These are phyloP conservation scores for Przewalskia tangutica DNA, from an alignment of 257 asterid species.

Conservation along the genomic window DNA sequence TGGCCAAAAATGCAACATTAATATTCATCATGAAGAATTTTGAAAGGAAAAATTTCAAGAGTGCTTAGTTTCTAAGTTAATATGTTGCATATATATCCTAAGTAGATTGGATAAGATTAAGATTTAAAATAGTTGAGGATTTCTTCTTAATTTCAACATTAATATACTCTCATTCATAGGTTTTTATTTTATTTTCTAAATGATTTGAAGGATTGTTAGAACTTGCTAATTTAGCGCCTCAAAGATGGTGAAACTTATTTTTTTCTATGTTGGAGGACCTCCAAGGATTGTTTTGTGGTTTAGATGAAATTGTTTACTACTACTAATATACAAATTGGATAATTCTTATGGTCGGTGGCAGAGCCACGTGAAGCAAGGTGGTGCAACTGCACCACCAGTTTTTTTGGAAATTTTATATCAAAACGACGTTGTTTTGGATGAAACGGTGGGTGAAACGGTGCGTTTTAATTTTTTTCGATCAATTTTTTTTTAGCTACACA, in stretches of 20 bases:
- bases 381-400: no score
- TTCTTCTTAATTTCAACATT: no score
- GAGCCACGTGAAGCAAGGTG: no score
- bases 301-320: not conserved
- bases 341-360: not conserved
- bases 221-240: not conserved
- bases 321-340: no score
- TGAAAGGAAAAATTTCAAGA: not conserved
- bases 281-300: conserved; percentile 11
- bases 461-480: no score
- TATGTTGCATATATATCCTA: not conserved
- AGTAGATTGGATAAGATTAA: not conserved
- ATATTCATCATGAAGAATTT: not conserved
- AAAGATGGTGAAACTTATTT: not conserved
- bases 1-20: conserved; percentile 6
- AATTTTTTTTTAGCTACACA: no score
- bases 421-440: no score
- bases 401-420: no score
- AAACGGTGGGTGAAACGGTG: no score
- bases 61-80: not conserved
- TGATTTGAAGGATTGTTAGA: not conserved
- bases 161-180: no score
- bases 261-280: conserved; percentile 15
- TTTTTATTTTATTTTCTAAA: not conserved
- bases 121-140: no score